phyloP scores from a whole-genome alignment of 2,329 filamentous ascomycete genomes.

The Fusarium sp. region DNA sequence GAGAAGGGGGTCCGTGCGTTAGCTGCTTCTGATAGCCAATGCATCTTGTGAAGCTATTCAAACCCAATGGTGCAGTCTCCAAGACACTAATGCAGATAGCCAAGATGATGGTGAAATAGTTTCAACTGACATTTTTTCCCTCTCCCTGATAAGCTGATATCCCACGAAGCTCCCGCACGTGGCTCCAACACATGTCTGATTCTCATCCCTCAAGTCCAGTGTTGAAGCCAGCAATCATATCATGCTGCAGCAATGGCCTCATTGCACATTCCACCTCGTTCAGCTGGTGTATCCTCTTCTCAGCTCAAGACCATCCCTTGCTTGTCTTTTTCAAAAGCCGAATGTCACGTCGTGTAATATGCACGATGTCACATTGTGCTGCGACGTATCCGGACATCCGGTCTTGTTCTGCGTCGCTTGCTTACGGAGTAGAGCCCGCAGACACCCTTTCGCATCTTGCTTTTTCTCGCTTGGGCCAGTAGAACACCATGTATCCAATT shows the following conservation, averaged over 20 bases:
- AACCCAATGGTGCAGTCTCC: neutral
- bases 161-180: conserved; percentile 13
- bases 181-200: conserved; percentile 5
- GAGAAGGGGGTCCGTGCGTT: neutral
- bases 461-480: neutral
- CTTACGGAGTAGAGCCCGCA: neutral
- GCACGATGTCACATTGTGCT: conserved; percentile 27
- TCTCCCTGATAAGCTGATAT: neutral
- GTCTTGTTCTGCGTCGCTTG: neutral
- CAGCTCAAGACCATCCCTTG: neutral
- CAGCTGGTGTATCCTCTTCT: conserved; percentile 4
- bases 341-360: conserved; percentile 20
- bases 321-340: neutral
- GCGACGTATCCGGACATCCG: conserved; percentile 5
- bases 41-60: neutral
- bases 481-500: neutral
- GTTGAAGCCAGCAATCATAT: neutral
- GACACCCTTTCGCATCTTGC: neutral
- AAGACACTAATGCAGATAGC: neutral
- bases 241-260: neutral
- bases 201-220: neutral
- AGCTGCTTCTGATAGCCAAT: neutral
- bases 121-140: neutral
- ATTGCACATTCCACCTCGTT: neutral
- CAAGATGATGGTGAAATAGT: neutral